Evolutionary conservation across 2,329 filamentous ascomycete species (phyloP), one percentile per base, ranked within the genome.

Genomic region (Ceratocystis alfenasii): DNA sequence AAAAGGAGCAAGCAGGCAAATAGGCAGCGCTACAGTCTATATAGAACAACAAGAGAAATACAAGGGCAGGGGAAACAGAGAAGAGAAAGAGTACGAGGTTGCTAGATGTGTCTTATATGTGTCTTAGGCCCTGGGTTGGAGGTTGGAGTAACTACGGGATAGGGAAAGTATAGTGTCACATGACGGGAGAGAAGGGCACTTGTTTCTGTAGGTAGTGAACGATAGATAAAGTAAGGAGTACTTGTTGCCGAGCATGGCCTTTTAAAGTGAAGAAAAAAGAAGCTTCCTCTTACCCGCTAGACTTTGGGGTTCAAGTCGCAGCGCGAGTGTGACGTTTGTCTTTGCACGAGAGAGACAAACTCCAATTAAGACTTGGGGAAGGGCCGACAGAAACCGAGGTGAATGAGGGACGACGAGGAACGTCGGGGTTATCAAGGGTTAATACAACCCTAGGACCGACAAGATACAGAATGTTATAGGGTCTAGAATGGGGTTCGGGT

Each of bases 311-410:
- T 53, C 48, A 25, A 22, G 48, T 6, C 3, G 17, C 28, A 17
- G 28, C 22, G 6, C 17, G 5, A 28, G 22, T 57, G 25, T 6
- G 22, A 25, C 6, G 3, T 15, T 36, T 2, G 3, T 59, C 15
- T 57, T 53, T n/a, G 7, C n/a, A 46, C 44, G 22, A 44, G 62
- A 25, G 20, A 41, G 46, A 36, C 46, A 25, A 44, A 55, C 53
- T 44, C 63, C 45, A 50, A 63, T 17, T 46, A 64, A 48, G 20
- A 20, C 22, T 33, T 48, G 33, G 62, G 48, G 53, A 28, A 59
- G 33, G 28, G 7, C 55, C 55, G 55, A 36, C 30, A 30, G 28
- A 59, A 59, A n/a, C 55, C 55, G 55, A 59, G 55, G 55, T 59
- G 55, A n/a, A 2, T 53, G 10, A n/a, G 6, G 7, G 5, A n/a